Base-by-base conservation (phyloP, 2,329 filamentous ascomycete species). In the Thyridium curvatum region DNA sequence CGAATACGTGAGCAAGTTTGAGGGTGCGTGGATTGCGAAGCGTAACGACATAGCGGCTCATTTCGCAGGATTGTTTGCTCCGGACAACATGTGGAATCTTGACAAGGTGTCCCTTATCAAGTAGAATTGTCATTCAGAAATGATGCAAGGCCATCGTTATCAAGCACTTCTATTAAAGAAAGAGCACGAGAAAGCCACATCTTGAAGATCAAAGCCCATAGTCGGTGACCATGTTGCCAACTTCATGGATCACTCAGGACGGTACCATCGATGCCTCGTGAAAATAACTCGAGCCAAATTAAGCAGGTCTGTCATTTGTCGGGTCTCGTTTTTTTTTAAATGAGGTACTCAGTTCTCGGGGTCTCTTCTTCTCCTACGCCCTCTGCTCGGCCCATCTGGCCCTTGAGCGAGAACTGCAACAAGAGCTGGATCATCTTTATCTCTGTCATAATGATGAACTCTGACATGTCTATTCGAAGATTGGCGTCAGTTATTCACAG, bases 371-470 rank as follows among this genome's bases (percentile, higher is more conserved):
- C 88, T 75, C 55, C 90, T 74, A 45, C 90, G 74, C 21, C 89
- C 88, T 48, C 90, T 80, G 55, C 77, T 86, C 6, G 85, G 85
- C 26, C 90, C 90, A 60, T 95, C 86, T 4, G 86, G 81, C 37
- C 93, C 74, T 56, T 95, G 89, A 2, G 88, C 76, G 29, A 97
- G 77, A 2, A 97, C 91, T 35, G 91, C 84, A 37, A 89, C 76
- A 32, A 98, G 67, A 39, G 72, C 62, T 1, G 85, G 79, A 53
- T 97, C 91, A 50, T 96, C 89, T 59, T 89, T 91, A 56, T 86
- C 82, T 59, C 88, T 93, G 54, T 97, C 90, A 30, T 82, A 68
- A 58, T 97, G 93, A 57, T 97, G 91, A 31, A 93, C 88, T 40
- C 88, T 79, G 28, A 97, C 93, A 61, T 98, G 93, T 60, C 89